Percentiles rank a stretch among this genome's conserved stretches.
These are phyloP conservation scores for Hypoxylon fragiforme DNA, from an alignment of 495 filamentous ascomycete species.

Conservation along the genomic window DNA sequence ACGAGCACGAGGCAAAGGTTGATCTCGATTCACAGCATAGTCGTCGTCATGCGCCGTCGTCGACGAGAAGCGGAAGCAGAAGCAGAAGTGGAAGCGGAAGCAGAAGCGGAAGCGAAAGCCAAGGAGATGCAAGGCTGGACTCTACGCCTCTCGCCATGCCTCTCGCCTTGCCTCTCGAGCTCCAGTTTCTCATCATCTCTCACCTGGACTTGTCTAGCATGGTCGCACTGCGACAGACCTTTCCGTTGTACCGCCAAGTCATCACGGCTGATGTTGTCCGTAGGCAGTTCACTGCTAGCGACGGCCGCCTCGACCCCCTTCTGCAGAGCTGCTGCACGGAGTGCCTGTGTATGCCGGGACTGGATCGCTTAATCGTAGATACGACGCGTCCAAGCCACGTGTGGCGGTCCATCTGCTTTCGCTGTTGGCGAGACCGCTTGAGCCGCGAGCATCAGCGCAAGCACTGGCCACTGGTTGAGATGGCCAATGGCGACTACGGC, in stretches of 20 bases:
- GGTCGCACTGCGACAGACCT: constrained; percentile 28
- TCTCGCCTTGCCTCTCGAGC: constrained; percentile 31
- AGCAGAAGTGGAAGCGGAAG: too few relatives aligned
- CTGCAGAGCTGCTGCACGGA: constrained; percentile 31
- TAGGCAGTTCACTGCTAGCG: constrained; percentile 20
- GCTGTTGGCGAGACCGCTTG: constrained; percentile 35
- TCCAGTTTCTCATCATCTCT: constrained; percentile 35
- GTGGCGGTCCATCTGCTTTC: constrained; percentile 39
- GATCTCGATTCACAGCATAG: too few relatives aligned
- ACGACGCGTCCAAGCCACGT: constrained; percentile 13
- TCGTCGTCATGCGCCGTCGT: constrained; percentile 9
- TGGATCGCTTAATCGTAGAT: constrained; percentile 37
- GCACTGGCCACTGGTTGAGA: constrained; percentile 36
- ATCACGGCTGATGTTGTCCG: constrained; percentile 33
- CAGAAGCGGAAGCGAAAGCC: too few relatives aligned
- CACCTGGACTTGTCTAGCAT: constrained; percentile 35
- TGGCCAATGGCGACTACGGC: constrained; percentile 37
- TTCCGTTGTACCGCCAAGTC: constrained; percentile 31
- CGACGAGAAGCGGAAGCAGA: too few relatives aligned
- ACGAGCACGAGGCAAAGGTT: too few relatives aligned
- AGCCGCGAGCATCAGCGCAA: constrained; percentile 32
- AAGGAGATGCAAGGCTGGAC: too few relatives aligned
- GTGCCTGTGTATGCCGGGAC: constrained; percentile 36
- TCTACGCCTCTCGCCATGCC: too few relatives aligned
- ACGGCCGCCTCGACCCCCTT: constrained; percentile 7